Base-by-base conservation (phyloP, 1,284 basidiomycete genomes). In the Sanguinoderma infundibulare region DNA sequence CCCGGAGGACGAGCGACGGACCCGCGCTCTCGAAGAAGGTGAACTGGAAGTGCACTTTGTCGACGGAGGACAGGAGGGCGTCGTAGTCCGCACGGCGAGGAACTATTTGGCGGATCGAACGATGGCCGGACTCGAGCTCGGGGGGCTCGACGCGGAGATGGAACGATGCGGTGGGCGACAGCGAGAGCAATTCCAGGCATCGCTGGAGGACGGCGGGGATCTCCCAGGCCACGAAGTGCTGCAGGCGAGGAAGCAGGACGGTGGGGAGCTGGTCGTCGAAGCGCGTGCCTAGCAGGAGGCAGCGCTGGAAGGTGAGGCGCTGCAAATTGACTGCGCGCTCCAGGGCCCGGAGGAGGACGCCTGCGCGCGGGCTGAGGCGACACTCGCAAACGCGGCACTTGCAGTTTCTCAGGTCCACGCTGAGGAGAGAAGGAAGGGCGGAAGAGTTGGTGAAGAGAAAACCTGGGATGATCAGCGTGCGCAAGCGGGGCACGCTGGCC, bases 381-480 rank as follows among this genome's bases (percentile, higher is more conserved):
- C 1, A 35, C 12, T 51, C 35, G 49, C 49, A 51, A 32, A 51
- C 34, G 12, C 35, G 49, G 14, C 49, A 51, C 10, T 32, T 24
- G 32, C 49, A 51, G 49, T 51, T 51, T n/a, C 32, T 51, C 32
- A 51, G 32, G 17, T 51, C 30, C n/a, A 51, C n/a, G 49, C 32
- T 51, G 3, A 14, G 8, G 20, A 51, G 49, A n/a, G 49, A 51
- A 20, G n/a, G 32, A 14, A 51, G 49, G 12, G 49, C 49, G 20
- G 49, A 51, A 10, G 49, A 51, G 32, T 22, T 35, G 49, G 49
- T 51, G 49, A 51, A 51, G 12, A 51, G 49, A 32, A 51, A 51
- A 5, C 49, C 49, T 12, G 49, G 49, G 49, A 51, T 51, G 20
- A 51, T 32, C 7, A 51, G 20, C 20, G 32, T 51, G 5, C 32